Evolutionary conservation across 768 basidiomycete species (phyloP).

Genomic region (Psilocybe cubensis): DNA sequence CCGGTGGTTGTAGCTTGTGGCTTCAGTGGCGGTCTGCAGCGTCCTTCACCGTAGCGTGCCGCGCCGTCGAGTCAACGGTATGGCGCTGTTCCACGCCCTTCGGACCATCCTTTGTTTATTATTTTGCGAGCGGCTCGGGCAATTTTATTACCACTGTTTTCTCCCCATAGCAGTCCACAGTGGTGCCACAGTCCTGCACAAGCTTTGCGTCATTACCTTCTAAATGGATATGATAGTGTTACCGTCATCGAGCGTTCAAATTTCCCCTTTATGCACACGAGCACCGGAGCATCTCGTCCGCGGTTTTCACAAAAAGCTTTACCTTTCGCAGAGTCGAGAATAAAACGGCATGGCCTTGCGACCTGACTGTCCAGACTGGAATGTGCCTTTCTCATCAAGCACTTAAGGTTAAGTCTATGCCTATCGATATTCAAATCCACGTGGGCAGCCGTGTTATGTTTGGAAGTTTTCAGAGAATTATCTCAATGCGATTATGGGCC

Average conservation of each 20-base stretch:
- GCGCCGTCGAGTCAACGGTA: not conserved
- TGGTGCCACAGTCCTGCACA: not conserved
- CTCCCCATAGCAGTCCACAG: not conserved
- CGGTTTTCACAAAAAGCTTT: constrained; percentile 19
- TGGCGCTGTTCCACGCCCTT: constrained; percentile 12
- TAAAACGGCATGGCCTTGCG: not conserved
- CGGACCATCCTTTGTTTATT: constrained; percentile 1
- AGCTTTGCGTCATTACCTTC: not conserved
- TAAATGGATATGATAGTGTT: constrained; percentile 2
- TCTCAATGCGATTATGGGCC: no score
- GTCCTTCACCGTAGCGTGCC: constrained; percentile 10
- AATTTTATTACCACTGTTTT: not conserved
- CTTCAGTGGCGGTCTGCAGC: not conserved
- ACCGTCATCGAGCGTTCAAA: not conserved
- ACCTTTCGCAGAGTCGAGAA: not conserved
- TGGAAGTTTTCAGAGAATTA: no score
- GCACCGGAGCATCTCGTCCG: constrained; percentile 16
- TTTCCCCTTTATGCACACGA: constrained; percentile 6
- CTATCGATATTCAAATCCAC: not conserved
- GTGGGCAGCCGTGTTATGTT: not conserved
- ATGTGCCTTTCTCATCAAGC: not conserved
- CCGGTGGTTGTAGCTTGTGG: no score
- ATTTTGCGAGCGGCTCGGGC: constrained; percentile 18
- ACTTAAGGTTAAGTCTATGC: not conserved
- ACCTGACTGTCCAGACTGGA: not conserved